These are phyloP conservation scores for Lineolata rhizophorae DNA, from an alignment of 495 filamentous ascomycete genomes.

Conservation along the genomic window DNA sequence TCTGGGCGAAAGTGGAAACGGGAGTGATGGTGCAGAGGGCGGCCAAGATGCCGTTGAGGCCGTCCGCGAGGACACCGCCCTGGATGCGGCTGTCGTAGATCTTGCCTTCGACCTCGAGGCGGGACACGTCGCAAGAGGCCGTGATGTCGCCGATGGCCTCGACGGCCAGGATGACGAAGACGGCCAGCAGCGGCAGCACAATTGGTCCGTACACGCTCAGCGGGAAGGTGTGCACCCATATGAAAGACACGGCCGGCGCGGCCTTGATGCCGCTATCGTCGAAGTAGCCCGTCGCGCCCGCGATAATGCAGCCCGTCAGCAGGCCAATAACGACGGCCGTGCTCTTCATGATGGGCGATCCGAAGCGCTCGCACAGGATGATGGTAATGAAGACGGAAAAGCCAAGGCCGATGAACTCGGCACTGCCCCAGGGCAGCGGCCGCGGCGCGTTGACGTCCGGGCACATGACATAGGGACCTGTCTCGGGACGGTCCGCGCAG, in stretches of 20 bases:
- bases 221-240: slow-evolving; percentile 80
- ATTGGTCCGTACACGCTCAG: slow-evolving; percentile 63
- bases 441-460: slow-evolving; percentile 54
- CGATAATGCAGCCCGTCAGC: slow-evolving; percentile 71
- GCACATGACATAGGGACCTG: slow-evolving; percentile 38
- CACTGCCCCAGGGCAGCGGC: slow-evolving; percentile 67
- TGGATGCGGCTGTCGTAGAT: slow-evolving; percentile 79
- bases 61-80: slow-evolving; percentile 69
- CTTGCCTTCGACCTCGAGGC: slow-evolving; percentile 56
- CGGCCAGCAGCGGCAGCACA: slow-evolving; percentile 61
- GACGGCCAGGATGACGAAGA: slow-evolving; percentile 76
- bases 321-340: slow-evolving; percentile 65
- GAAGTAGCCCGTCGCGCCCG: slow-evolving; percentile 69
- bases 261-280: slow-evolving; percentile 41
- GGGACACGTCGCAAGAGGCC: slow-evolving; percentile 60
- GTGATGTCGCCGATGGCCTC: slow-evolving; percentile 73
- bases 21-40: slow-evolving; percentile 70
- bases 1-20: slow-evolving; percentile 65
- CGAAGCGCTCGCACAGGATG: slow-evolving; percentile 67
- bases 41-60: slow-evolving; percentile 61
- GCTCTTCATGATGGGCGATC: slow-evolving; percentile 53
- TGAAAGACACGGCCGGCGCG: slow-evolving; percentile 59
- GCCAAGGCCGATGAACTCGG: slow-evolving; percentile 74
- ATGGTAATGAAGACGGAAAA: slow-evolving; percentile 84
- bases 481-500: slow-evolving; percentile 33